These are phyloP conservation scores for Asterochloris erici DNA, from an alignment of 139 green algal genomes.

Conservation along the genomic window DNA sequence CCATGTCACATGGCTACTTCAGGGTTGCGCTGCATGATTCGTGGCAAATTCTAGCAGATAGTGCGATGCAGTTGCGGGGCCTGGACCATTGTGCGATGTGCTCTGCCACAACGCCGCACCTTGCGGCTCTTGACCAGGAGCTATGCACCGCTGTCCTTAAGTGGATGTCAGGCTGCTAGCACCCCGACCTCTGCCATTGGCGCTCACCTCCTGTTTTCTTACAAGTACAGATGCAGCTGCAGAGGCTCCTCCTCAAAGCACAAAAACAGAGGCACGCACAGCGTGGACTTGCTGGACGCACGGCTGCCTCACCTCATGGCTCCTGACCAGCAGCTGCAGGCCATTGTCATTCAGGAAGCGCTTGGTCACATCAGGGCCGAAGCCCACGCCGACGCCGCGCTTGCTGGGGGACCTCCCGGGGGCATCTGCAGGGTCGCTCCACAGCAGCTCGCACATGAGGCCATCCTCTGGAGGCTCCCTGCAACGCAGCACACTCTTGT, in stretches of 20 bases:
- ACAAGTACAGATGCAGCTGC: too few species aligned
- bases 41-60: neutral
- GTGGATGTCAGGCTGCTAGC: too few species aligned
- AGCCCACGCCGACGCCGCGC: slow-evolving; percentile 84
- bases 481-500: neutral
- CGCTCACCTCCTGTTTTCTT: too few species aligned
- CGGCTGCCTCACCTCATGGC: slow-evolving; percentile 64
- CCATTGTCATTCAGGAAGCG: slow-evolving; percentile 85
- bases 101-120: too few species aligned
- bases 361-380: slow-evolving; percentile 74
- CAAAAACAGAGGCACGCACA: too few species aligned
- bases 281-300: too few species aligned
- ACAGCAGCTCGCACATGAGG: slow-evolving; percentile 96
- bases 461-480: slow-evolving; percentile 94
- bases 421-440: slow-evolving; percentile 83
- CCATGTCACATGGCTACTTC: neutral
- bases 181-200: too few species aligned
- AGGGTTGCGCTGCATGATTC: neutral
- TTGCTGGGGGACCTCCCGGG: slow-evolving; percentile 81
- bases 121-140: too few species aligned
- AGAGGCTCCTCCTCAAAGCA: too few species aligned
- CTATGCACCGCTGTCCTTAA: too few species aligned
- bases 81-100: neutral
- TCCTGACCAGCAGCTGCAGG: slow-evolving; percentile 83
- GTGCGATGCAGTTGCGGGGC: neutral